Percentiles rank a stretch among this genome's conserved stretches.
phyloP scores from a whole-genome alignment of 192 early-diverging fungal species.

The Pilobolus umbonatus region DNA sequence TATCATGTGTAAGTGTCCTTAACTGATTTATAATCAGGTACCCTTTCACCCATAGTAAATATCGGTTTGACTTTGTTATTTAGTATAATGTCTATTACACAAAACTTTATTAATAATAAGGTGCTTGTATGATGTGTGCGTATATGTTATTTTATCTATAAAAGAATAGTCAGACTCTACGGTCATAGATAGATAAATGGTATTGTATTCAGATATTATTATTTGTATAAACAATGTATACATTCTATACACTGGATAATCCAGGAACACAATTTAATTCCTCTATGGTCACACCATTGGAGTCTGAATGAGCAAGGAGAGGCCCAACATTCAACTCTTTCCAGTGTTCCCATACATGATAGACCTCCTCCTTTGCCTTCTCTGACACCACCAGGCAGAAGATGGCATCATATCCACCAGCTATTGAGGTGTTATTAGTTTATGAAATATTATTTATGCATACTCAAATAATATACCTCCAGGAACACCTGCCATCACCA shows the following conservation, averaged over 20 bases:
- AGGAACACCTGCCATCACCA: constrained; percentile 91
- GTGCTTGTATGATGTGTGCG: too few species aligned
- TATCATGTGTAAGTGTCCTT: too few species aligned
- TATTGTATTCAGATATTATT: neutral
- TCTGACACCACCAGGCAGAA: constrained; percentile 74
- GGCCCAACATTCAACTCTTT: constrained; percentile 77
- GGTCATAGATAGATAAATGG: too few species aligned
- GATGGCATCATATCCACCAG: constrained; percentile 97
- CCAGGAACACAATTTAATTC: constrained; percentile 24
- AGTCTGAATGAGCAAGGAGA: constrained; percentile 65
- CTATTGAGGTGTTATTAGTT: constrained; percentile 41
- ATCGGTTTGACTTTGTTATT: too few species aligned
- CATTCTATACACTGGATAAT: constrained; percentile 4
- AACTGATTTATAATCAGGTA: too few species aligned
- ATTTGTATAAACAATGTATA: neutral
- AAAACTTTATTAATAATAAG: too few species aligned
- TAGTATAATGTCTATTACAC: too few species aligned
- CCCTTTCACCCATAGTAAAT: too few species aligned
- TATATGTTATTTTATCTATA: too few species aligned
- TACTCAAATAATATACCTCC: constrained; percentile 54
- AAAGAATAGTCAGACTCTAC: too few species aligned
- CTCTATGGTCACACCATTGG: constrained; percentile 45
- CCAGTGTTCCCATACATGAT: constrained; percentile 64
- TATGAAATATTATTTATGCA: neutral
- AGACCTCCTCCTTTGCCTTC: constrained; percentile 44